Conservation (phyloP, 176 grass and related monocot genomes). For the Eremochloa ophiuroides region DNA sequence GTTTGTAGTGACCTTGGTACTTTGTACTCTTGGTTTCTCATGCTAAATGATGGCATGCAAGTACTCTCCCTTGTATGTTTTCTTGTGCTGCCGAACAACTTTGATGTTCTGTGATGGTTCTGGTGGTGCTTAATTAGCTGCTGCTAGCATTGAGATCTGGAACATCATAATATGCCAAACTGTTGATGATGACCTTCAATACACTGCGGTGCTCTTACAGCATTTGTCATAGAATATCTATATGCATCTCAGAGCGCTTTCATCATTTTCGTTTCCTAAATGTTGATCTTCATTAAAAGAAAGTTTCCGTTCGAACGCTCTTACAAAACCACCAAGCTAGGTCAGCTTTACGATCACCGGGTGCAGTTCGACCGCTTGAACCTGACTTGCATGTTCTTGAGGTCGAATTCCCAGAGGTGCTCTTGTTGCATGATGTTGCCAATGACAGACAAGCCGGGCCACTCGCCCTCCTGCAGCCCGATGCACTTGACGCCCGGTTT, state of each 20-base stretch:
- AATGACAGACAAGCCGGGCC: conserved; percentile 65
- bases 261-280: not conserved
- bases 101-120: not conserved
- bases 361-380: conserved; percentile 52
- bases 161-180: not conserved
- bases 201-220: not conserved
- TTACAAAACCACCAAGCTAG: not conserved
- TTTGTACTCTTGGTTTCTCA: not conserved
- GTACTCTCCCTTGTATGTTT: not conserved
- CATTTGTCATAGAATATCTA: not conserved
- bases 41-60: conserved; percentile 15
- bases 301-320: not conserved
- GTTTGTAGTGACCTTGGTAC: not conserved
- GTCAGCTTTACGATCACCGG: not conserved
- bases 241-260: not conserved
- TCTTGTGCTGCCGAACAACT: not conserved
- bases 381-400: conserved; percentile 50
- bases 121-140: not conserved
- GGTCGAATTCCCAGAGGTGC: conserved; percentile 91
- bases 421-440: conserved; percentile 96
- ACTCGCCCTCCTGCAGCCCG: conserved; percentile 48
- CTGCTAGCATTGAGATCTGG: not conserved
- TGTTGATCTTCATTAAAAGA: not conserved
- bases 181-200: not conserved
- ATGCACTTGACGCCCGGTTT: conserved; percentile 71